phyloP scores from a whole-genome alignment of 2,329 filamentous ascomycete species.

The Raffaelea ambrosiae region DNA sequence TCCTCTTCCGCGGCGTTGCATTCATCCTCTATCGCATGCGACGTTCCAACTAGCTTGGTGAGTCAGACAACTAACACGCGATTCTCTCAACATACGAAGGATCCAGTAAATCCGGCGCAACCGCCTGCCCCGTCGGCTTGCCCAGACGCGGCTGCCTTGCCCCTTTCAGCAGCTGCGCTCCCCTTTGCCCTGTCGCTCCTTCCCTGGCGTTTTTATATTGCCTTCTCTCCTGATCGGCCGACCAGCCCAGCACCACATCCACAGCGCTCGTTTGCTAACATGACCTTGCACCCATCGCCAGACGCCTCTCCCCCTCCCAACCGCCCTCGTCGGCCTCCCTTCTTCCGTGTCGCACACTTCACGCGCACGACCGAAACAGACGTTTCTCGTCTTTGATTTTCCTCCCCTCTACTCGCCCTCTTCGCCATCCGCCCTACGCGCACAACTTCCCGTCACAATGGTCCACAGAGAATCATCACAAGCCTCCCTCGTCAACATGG shows the following conservation, averaged over 20 bases:
- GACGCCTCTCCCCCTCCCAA: neutral
- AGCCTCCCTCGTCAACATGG: slow-evolving; percentile 22
- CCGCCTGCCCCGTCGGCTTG: neutral
- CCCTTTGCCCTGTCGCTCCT: neutral
- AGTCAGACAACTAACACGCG: slow-evolving; percentile 5
- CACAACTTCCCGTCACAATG: slow-evolving; percentile 18
- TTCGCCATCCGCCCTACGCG: neutral
- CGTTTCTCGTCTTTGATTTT: too few species aligned
- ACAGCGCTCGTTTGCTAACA: neutral
- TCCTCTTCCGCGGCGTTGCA: neutral
- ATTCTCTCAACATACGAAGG: slow-evolving; percentile 4
- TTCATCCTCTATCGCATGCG: slow-evolving; percentile 7
- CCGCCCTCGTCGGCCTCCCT: neutral
- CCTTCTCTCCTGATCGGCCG: neutral
- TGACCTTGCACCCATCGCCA: neutral
- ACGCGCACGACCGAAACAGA: slow-evolving; percentile 1
- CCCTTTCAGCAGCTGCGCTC: neutral
- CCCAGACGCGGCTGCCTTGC: neutral
- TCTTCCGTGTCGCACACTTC: neutral
- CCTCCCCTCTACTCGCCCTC: neutral
- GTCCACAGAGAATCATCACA: slow-evolving; percentile 18
- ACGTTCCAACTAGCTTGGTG: slow-evolving; percentile 4
- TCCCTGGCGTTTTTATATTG: neutral
- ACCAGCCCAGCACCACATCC: neutral
- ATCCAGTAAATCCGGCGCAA: neutral